Evolutionary conservation across 2,329 filamentous ascomycete genomes (phyloP).

Genomic region (Dactylellina cionopaga): DNA sequence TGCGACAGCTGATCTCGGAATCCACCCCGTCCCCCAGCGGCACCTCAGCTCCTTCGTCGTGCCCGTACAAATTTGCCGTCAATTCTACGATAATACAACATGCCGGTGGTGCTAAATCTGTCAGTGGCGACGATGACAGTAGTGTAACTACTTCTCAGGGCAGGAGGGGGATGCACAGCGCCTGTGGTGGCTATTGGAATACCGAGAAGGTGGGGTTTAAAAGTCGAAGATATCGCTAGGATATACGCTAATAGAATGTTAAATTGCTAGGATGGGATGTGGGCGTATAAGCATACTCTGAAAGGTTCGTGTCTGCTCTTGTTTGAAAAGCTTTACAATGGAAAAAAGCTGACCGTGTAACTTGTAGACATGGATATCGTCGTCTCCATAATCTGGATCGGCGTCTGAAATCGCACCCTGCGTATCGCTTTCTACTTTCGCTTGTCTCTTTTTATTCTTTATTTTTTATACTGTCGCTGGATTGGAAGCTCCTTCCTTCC

Average conservation of each 20-base stretch:
- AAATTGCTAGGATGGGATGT: conserved; percentile 75
- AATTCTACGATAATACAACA: conserved; percentile 99
- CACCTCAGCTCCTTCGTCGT: conserved; percentile 55
- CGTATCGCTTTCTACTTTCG: neutral
- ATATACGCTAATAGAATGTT: neutral
- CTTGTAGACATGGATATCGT: conserved; percentile 70
- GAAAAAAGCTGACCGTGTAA: conserved; percentile 61
- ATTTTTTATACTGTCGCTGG: neutral
- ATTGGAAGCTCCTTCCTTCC: neutral
- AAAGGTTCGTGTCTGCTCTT: conserved; percentile 48
- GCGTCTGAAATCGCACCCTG: conserved; percentile 64
- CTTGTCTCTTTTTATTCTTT: neutral
- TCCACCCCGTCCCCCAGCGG: conserved; percentile 68
- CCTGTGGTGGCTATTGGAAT: conserved; percentile 87
- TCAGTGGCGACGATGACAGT: conserved; percentile 64
- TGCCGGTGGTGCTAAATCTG: conserved; percentile 66
- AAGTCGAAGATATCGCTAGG: neutral
- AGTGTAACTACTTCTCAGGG: conserved; percentile 77
- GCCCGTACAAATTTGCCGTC: conserved; percentile 91
- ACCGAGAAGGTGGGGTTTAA: conserved; percentile 71
- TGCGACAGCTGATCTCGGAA: conserved; percentile 80
- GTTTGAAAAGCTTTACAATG: conserved; percentile 61
- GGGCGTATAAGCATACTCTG: conserved; percentile 83
- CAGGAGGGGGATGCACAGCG: conserved; percentile 88
- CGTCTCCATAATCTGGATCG: conserved; percentile 81